Conservation (phyloP, 305 asterid species). For the Fraxinus baroniana region DNA sequence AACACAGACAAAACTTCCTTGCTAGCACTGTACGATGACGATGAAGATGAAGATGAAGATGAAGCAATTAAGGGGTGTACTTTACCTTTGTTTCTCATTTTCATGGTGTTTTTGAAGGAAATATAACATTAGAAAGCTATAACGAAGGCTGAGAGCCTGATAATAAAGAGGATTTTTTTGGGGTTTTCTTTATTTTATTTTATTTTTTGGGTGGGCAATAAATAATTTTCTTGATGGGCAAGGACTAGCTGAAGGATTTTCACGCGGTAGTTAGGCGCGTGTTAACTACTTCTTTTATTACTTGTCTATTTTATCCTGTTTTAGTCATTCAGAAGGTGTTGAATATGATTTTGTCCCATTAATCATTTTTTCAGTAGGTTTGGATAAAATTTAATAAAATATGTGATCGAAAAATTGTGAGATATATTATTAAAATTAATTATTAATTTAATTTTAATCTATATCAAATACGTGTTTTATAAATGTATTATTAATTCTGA, state of each 20-base stretch:
- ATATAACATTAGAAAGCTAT: background rate
- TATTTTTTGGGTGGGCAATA: background rate
- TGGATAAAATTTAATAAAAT: too few species aligned
- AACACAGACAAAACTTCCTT: conserved; percentile 37
- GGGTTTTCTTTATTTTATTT: background rate
- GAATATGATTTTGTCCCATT: background rate
- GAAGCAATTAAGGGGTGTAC: too few species aligned
- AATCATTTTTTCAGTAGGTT: too few species aligned
- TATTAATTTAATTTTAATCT: too few species aligned
- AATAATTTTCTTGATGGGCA: background rate
- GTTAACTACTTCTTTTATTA: background rate
- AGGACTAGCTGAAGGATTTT: background rate
- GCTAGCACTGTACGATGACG: conserved; percentile 7
- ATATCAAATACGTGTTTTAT: too few species aligned
- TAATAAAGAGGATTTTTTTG: background rate
- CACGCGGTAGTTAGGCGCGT: background rate
- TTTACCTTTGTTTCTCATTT: too few species aligned
- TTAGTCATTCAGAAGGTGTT: background rate
- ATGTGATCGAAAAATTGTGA: too few species aligned
- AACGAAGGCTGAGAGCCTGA: background rate
- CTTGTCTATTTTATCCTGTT: too few species aligned
- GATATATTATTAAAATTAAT: too few species aligned
- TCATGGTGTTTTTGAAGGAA: background rate
- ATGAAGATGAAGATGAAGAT: conserved; percentile 14
- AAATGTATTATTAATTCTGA: background rate